Evolutionary conservation across 2,329 filamentous ascomycete genomes (phyloP).

Genomic region (Curvularia verruculosa): DNA sequence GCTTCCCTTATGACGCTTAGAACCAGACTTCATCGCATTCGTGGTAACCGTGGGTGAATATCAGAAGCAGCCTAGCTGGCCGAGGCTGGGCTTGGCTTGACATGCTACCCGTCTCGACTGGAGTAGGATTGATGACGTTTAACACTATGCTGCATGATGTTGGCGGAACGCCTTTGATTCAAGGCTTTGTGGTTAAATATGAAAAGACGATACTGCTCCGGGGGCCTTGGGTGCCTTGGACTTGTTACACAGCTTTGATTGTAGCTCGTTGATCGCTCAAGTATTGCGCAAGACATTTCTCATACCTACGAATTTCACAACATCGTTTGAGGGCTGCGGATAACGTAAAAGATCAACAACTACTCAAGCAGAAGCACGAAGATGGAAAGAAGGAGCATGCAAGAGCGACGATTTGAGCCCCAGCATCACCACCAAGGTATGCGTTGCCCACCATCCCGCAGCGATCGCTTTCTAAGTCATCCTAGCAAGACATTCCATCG

Average conservation of each 20-base stretch:
- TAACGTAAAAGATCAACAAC: neutral
- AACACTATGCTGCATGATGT: constrained; percentile 1
- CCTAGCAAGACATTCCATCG: constrained; percentile 11
- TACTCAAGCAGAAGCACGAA: constrained; percentile 1
- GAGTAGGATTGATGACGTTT: constrained; percentile 18
- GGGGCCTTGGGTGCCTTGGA: neutral
- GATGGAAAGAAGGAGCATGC: constrained; percentile 10
- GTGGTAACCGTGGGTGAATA: constrained; percentile 20
- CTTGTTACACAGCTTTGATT: neutral
- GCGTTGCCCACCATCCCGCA: neutral
- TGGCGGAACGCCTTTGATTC: neutral
- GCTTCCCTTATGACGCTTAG: constrained; percentile 9
- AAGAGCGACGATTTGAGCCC: constrained; percentile 8
- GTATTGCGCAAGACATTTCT: neutral
- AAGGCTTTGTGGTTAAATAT: constrained; percentile 7
- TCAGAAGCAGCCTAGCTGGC: constrained; percentile 14
- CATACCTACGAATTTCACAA: neutral
- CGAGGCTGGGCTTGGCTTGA: constrained; percentile 11
- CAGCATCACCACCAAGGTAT: constrained; percentile 12
- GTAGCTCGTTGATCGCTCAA: neutral
- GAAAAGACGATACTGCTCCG: neutral
- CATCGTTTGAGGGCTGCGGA: neutral
- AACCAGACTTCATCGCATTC: constrained; percentile 7
- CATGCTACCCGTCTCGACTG: constrained; percentile 18
- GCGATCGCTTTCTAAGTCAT: neutral